Conservation (phyloP, 2,329 filamentous ascomycete genomes). For the Ceratocystis albifundus region DNA sequence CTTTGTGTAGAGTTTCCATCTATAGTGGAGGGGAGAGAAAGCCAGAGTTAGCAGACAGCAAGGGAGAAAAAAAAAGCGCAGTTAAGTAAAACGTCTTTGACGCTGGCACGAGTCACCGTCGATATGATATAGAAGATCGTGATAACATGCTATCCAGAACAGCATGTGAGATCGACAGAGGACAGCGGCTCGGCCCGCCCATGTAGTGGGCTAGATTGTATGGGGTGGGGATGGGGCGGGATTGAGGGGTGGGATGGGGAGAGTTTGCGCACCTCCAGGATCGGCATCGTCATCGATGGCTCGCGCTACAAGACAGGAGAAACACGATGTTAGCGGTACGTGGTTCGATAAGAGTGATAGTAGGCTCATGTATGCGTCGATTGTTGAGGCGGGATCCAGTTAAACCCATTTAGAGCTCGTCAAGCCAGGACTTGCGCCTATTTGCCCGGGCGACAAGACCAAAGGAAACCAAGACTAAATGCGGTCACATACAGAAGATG, state of each 20-base stretch:
- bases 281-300: constrained; percentile 24
- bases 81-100: not conserved
- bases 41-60: not conserved
- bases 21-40: constrained; percentile 26
- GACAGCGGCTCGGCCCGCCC: not conserved
- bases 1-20: constrained; percentile 75
- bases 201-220: not conserved
- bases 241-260: constrained; percentile 16
- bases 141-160: not conserved
- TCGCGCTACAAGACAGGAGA: constrained; percentile 19
- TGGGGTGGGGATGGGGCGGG: constrained; percentile 21
- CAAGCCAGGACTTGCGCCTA: not conserved
- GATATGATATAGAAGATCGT: not conserved
- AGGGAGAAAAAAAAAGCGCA: not conserved
- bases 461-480: not conserved
- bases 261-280: constrained; percentile 23
- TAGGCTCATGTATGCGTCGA: not conserved
- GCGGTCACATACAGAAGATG: constrained; percentile 22
- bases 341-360: too few relatives aligned
- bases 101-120: not conserved
- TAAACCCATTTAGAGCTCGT: not conserved
- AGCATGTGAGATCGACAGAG: not conserved
- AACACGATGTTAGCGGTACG: constrained; percentile 18
- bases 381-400: not conserved
- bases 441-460: not conserved